Evolutionary conservation across 1,284 basidiomycete species (phyloP).

Genomic region (Papiliotrema terrestris): DNA sequence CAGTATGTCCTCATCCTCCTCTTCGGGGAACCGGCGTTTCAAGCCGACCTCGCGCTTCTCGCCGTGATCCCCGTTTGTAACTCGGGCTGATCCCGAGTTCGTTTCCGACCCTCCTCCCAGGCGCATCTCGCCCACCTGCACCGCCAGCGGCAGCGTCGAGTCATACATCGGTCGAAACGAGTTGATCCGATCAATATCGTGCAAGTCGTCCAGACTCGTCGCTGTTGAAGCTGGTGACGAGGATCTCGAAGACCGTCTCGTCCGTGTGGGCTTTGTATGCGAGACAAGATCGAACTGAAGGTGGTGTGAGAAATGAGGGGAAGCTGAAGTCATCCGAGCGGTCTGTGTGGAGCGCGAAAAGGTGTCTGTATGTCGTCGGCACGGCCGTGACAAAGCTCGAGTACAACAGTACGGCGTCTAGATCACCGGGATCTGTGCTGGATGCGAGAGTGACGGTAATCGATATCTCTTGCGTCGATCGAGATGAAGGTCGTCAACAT

Average conservation of each 20-base stretch:
- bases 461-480: not conserved
- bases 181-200: conserved; percentile 29
- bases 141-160: conserved; percentile 5
- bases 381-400: not conserved
- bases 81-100: not conserved
- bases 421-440: not conserved
- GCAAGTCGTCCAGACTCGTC: conserved; percentile 31
- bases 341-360: not conserved
- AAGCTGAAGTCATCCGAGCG: not conserved
- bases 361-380: too few relatives aligned
- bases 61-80: not conserved
- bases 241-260: conserved; percentile 22
- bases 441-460: not conserved
- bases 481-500: not conserved
- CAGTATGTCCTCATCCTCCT: conserved; percentile 68
- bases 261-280: not conserved
- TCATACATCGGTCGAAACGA: conserved; percentile 31
- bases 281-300: not conserved
- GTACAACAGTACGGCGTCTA: not conserved
- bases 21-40: conserved; percentile 38
- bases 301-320: not conserved
- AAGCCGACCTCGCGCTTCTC: conserved; percentile 3
- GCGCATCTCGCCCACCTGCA: not conserved
- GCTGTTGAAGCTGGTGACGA: conserved; percentile 27
- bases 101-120: not conserved